Conservation (phyloP, 257 asterid species). For the Solanum neorickii region DNA sequence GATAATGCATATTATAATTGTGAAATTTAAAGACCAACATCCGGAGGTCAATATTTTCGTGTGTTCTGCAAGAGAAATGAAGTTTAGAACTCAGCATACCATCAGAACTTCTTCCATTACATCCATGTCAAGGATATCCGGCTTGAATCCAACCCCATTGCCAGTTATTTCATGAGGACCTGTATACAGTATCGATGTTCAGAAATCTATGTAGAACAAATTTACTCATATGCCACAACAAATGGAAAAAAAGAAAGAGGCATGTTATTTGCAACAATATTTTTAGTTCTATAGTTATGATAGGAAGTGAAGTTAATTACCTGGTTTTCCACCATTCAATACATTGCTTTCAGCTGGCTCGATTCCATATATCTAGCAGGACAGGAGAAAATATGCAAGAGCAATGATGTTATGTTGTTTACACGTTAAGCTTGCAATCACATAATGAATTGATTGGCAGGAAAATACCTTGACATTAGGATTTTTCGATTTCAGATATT, state of each 20-base stretch:
- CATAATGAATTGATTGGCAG: background rate
- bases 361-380: slow-evolving; percentile 46
- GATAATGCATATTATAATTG: background rate
- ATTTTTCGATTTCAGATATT: slow-evolving; percentile 47
- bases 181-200: background rate
- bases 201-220: background rate
- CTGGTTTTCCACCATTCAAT: slow-evolving; percentile 73
- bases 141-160: slow-evolving; percentile 96
- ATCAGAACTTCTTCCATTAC: slow-evolving; percentile 95
- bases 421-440: background rate
- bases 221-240: background rate
- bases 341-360: slow-evolving; percentile 62
- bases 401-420: background rate
- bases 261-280: background rate
- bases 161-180: slow-evolving; percentile 97
- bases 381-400: background rate
- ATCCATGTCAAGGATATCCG: slow-evolving; percentile 94
- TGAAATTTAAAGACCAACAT: background rate
- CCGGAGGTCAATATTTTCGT: background rate
- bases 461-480: slow-evolving; percentile 45
- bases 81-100: slow-evolving; percentile 23
- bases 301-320: slow-evolving; percentile 4
- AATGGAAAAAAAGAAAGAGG: background rate
- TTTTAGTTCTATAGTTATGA: background rate
- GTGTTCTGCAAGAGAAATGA: background rate